Conservation (phyloP, 306 rosid genomes). For the Gleditsia sinensis region DNA sequence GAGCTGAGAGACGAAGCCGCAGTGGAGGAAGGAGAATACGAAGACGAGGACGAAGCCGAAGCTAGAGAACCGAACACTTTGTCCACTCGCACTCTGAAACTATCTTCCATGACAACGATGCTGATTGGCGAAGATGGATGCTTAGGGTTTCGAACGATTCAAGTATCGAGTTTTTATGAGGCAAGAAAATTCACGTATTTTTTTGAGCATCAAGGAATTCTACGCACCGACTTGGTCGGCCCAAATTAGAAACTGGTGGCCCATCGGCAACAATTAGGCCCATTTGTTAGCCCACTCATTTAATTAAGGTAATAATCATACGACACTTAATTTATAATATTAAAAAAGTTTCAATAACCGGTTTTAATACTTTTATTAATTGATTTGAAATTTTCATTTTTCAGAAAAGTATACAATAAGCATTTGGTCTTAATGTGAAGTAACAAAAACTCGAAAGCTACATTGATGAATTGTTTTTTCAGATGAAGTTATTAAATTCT, state of each 20-base stretch:
- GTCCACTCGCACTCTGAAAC: slow-evolving; percentile 59
- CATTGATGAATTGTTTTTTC: too few species aligned
- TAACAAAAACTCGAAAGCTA: too few species aligned
- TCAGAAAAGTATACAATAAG: neutral
- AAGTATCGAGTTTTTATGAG: too few species aligned
- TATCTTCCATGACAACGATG: slow-evolving; percentile 55
- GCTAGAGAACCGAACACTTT: slow-evolving; percentile 52
- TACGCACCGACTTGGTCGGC: neutral
- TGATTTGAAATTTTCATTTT: too few species aligned
- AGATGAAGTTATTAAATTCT: too few species aligned
- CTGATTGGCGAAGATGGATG: neutral
- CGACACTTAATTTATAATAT: too few species aligned
- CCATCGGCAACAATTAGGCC: neutral
- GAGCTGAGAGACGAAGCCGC: slow-evolving; percentile 46
- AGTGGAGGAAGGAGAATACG: neutral
- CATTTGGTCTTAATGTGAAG: neutral
- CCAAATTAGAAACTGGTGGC: neutral
- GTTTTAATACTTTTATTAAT: too few species aligned
- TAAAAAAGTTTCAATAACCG: too few species aligned
- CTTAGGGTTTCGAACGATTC: neutral
- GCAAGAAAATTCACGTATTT: neutral
- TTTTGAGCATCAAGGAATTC: neutral
- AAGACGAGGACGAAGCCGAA: slow-evolving; percentile 23
- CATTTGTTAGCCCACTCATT: neutral
- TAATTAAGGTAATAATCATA: too few species aligned